Evolutionary conservation across 2,329 filamentous ascomycete genomes (phyloP).

Genomic region (Cadophora malorum): DNA sequence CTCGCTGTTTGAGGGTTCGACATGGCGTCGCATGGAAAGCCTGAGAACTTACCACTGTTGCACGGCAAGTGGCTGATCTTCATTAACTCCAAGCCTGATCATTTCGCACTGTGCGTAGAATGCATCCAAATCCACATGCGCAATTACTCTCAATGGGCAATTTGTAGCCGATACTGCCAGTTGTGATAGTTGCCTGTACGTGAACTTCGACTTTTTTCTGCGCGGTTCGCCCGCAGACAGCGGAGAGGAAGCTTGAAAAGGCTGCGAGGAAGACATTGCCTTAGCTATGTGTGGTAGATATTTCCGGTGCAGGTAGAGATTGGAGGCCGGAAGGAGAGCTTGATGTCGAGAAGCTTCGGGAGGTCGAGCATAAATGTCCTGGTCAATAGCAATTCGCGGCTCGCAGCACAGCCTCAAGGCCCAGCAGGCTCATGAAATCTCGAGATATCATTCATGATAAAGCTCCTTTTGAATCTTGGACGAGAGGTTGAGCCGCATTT

Average conservation of each 20-base stretch:
- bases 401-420: not conserved
- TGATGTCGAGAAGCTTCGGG: not conserved
- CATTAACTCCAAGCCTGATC: constrained; percentile 76
- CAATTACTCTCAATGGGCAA: constrained; percentile 83
- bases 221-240: constrained; percentile 42
- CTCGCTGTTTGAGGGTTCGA: too few relatives aligned
- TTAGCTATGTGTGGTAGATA: too few relatives aligned
- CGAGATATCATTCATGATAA: not conserved
- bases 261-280: constrained; percentile 55
- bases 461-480: not conserved
- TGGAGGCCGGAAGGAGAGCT: not conserved
- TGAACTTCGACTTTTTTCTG: constrained; percentile 71
- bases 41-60: constrained; percentile 75
- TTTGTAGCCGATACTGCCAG: constrained; percentile 73
- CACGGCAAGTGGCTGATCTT: constrained; percentile 84
- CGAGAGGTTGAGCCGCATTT: not conserved
- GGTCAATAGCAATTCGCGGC: not conserved
- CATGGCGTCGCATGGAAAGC: too few relatives aligned
- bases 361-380: not conserved
- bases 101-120: constrained; percentile 98
- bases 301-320: not conserved
- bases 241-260: constrained; percentile 54
- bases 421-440: not conserved
- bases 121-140: constrained; percentile 93
- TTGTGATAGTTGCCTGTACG: constrained; percentile 80